Percentiles rank a stretch among this genome's conserved stretches.
Conservation (phyloP, 2,329 filamentous ascomycete genomes). For the Blumeria graminis region DNA sequence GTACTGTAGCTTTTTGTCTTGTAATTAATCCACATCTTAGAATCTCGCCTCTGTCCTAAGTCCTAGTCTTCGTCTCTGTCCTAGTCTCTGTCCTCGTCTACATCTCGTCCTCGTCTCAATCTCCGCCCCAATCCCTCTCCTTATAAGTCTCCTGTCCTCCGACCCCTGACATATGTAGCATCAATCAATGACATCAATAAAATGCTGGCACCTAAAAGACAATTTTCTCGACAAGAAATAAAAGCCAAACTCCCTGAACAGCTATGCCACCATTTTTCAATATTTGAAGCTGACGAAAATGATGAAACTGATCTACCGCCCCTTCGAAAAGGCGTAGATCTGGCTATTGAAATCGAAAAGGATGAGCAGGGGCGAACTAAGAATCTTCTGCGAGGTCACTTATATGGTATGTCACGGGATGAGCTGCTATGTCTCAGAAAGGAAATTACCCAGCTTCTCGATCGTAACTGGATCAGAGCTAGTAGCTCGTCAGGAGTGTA, state of each 20-base stretch:
- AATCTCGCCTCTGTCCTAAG: too few species aligned
- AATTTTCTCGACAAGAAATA: background rate
- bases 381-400: background rate
- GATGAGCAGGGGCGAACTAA: background rate
- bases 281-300: background rate
- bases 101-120: too few species aligned
- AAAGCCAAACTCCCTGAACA: background rate
- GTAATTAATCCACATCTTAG: too few species aligned
- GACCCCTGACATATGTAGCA: too few species aligned
- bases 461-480: background rate
- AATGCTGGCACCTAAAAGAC: background rate
- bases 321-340: too few species aligned
- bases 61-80: too few species aligned
- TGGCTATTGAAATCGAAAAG: too few species aligned
- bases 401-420: background rate
- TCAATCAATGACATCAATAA: conserved; percentile 1
- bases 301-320: background rate
- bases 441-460: background rate
- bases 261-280: background rate
- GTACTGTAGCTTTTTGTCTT: too few species aligned
- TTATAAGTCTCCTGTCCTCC: too few species aligned
- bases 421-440: background rate
- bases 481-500: background rate
- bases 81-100: too few species aligned
- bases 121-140: too few species aligned